These are phyloP conservation scores for Claviceps sp. DNA, from an alignment of 2,329 filamentous ascomycete species.

Conservation along the genomic window DNA sequence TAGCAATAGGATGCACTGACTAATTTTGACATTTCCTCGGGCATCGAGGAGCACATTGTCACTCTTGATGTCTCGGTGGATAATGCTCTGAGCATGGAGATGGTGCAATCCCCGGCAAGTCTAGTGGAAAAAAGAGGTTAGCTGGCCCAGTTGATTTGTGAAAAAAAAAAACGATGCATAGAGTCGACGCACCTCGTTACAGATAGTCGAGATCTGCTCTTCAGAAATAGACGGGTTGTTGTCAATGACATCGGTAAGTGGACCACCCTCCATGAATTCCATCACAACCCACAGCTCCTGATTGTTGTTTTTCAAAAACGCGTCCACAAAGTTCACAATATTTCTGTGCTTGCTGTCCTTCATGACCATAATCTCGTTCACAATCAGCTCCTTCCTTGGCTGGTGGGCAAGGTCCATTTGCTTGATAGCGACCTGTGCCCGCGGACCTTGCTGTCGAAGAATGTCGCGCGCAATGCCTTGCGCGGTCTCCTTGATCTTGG, in stretches of 20 bases:
- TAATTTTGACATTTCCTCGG: slow-evolving; percentile 94
- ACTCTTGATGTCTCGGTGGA: slow-evolving; percentile 98
- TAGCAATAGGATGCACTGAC: slow-evolving; percentile 40
- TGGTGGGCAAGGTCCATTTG: slow-evolving; percentile 99
- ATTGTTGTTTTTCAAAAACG: slow-evolving; percentile 88
- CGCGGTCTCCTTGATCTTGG: slow-evolving; percentile 81
- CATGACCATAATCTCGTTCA: slow-evolving; percentile 99
- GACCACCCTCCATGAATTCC: slow-evolving; percentile 99
- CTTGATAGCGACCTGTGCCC: slow-evolving; percentile 93
- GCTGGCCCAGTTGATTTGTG: not conserved
- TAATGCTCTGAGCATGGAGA: slow-evolving; percentile 90
- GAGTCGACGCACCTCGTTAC: slow-evolving; percentile 64
- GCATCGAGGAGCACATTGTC: slow-evolving; percentile 94
- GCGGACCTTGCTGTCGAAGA: slow-evolving; percentile 62
- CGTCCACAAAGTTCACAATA: slow-evolving; percentile 97
- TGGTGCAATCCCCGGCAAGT: slow-evolving; percentile 93
- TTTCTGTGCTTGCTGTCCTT: slow-evolving; percentile 97
- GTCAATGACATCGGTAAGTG: slow-evolving; percentile 95
- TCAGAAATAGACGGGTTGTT: slow-evolving; percentile 91
- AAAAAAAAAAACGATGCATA: not conserved
- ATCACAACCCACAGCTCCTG: slow-evolving; percentile 98
- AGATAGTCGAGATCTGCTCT: slow-evolving; percentile 96
- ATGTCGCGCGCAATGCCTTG: slow-evolving; percentile 74
- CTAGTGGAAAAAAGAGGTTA: slow-evolving; percentile 29
- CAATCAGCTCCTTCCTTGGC: slow-evolving; percentile 93